Evolutionary conservation across 1,284 basidiomycete species (phyloP).

Genomic region (Microbotryomycetes sp.): DNA sequence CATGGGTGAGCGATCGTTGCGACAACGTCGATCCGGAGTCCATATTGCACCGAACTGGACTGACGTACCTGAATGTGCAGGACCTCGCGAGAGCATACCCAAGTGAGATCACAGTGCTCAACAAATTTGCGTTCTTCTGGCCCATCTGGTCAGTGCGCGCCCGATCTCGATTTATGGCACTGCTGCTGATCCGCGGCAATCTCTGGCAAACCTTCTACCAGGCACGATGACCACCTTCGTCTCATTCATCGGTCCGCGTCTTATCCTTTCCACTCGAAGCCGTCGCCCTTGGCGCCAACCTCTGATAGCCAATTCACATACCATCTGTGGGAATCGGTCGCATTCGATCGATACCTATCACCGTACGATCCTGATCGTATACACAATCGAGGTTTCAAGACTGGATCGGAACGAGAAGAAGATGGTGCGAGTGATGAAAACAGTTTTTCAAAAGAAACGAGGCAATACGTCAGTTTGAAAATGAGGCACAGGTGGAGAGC

Average conservation of each 20-base stretch:
- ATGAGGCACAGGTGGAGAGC: constrained; percentile 17
- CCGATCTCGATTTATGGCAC: background rate
- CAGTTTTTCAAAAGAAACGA: constrained; percentile 19
- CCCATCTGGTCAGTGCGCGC: constrained; percentile 43
- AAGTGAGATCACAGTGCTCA: constrained; percentile 46
- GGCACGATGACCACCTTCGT: constrained; percentile 31
- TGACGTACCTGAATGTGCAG: background rate
- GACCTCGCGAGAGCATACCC: constrained; percentile 44
- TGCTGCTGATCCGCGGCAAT: no score
- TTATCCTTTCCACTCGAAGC: constrained; percentile 12
- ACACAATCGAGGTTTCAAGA: constrained; percentile 5
- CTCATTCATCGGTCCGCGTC: constrained; percentile 12
- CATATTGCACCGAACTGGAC: background rate
- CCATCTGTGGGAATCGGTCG: constrained; percentile 29
- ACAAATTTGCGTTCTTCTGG: constrained; percentile 48
- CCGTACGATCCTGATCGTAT: constrained; percentile 28
- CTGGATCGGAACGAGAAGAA: constrained; percentile 12
- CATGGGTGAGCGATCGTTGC: constrained; percentile 29
- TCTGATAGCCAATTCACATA: constrained; percentile 21
- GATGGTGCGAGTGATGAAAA: constrained; percentile 24
- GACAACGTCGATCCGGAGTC: background rate
- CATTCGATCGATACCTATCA: constrained; percentile 15
- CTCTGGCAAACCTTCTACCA: background rate
- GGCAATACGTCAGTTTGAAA: constrained; percentile 13
- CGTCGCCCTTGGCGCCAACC: background rate